phyloP scores from a whole-genome alignment of 768 basidiomycete genomes.

The Podaxis sp. region DNA sequence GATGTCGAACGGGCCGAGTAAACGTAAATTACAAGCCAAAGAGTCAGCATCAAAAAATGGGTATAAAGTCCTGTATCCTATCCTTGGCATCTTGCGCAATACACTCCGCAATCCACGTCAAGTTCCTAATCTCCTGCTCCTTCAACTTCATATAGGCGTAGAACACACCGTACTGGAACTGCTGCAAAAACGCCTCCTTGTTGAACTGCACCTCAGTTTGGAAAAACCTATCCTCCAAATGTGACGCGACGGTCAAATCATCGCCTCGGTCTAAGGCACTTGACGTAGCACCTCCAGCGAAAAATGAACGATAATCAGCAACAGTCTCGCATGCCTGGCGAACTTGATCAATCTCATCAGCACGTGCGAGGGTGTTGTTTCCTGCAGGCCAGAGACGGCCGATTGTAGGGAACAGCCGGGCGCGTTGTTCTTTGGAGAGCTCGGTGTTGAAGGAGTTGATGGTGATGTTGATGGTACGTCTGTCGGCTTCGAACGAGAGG shows the following conservation, averaged over 20 bases:
- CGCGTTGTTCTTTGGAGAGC: constrained; percentile 91
- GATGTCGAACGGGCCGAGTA: background rate
- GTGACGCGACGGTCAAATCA: constrained; percentile 48
- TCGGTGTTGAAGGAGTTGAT: constrained; percentile 98
- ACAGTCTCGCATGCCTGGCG: constrained; percentile 83
- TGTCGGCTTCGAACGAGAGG: constrained; percentile 94
- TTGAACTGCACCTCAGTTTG: constrained; percentile 89
- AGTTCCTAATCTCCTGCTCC: constrained; percentile 85
- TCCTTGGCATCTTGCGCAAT: constrained; percentile 96
- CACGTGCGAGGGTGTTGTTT: constrained; percentile 88
- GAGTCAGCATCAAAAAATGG: constrained; percentile 61
- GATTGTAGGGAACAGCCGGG: constrained; percentile 89
- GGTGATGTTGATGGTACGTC: constrained; percentile 96
- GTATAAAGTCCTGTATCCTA: constrained; percentile 93
- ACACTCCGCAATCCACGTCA: constrained; percentile 97
- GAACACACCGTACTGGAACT: constrained; percentile 94
- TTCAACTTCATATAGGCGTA: constrained; percentile 90
- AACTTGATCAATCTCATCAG: constrained; percentile 94
- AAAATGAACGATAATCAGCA: constrained; percentile 88
- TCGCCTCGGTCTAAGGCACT: constrained; percentile 36
- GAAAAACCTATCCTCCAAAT: constrained; percentile 94
- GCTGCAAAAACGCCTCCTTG: constrained; percentile 91
- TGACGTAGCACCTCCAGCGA: constrained; percentile 54
- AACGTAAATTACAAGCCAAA: background rate
- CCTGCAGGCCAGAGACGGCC: constrained; percentile 94